Evolutionary conservation across 2,329 filamentous ascomycete species (phyloP), one percentile per base, ranked within the genome.

Genomic region (Ophiostoma himal-ulmi): DNA sequence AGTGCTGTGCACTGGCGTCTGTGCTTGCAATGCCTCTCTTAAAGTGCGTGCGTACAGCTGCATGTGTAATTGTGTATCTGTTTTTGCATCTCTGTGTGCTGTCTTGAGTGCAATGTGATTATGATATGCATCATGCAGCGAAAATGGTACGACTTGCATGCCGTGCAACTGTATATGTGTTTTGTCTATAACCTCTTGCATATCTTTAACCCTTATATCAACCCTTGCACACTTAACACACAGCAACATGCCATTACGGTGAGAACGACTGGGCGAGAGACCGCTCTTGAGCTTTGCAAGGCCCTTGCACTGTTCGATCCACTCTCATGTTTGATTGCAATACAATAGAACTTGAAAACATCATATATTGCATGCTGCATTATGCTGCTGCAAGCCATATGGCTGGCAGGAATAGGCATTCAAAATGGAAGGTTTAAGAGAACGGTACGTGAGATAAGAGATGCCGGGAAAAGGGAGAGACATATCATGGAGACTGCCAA

Each of bases 371-470:
- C 52, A 57, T 26, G 52, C 52, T 26, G 52, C 22, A 57, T 30
- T 26, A n/a, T 8, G 52, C 52, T 57, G 52, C n/a, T 26, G 52
- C n/a, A 26, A 57, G 52, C n/a, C 22, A 57, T 57, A 11, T 57
- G n/a, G 2, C n/a, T 57, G 10, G 22, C 52, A 57, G 11, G 6
- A 14, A 26, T 13, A 57, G 26, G n/a, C 11, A 6, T 6, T 34
- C 3, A 10, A 62, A 20, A 62, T 20, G 57, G 57, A 62, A 62
- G 57, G 57, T 62, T 62, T 62, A 62, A 62, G 57, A 62, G 57
- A 62, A 13, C 52, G 13, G 8, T 3, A 26, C 22, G 52, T 26
- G 26, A 26, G 14, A n/a, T 48, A 10, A 57, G 48, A 10, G 52
- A 26, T 57, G n/a, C 8, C 52, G 13, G 22, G 52, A 3, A 8